Base-by-base conservation (phyloP, 495 filamentous ascomycete genomes). In the Cercophora sp. region DNA sequence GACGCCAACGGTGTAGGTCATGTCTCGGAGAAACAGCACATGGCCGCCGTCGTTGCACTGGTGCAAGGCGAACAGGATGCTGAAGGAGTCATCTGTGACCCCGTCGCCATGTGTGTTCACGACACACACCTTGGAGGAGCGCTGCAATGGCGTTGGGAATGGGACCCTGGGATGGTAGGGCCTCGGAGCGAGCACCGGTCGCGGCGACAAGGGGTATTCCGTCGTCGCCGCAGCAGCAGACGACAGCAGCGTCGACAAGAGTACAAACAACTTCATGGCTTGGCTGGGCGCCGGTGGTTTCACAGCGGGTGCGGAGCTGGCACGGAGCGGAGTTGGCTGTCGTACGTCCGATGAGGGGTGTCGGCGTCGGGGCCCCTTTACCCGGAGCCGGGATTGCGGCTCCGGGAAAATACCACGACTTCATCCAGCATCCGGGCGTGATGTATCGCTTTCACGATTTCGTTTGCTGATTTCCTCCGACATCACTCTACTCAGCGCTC, bases 11-110 rank as follows among this genome's bases (percentile, higher is more conserved):
- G 72, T 76, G 57, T 86, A 88, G 5, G 71, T 70, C 56, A 66
- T 71, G 16, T 52, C 58, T 37, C 60, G 55, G 18, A 75, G 71
- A 56, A 87, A 87, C 8, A 87, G 73, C 4, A 85, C 80, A 50
- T 79, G 80, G 3, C 83, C 85, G 15, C 84, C 85, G 62, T 84
- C 69, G 60, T 88, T 87, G 66, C 85, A 88, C 20, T 74, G 56
- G 31, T 82, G 70, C 36, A 86, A 60, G 3, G 84, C 20, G 34
- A 44, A 56, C 11, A 87, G 65, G 44, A 88, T 80, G 43, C 77
- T 68, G 4, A 65, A 51, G 9, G 84, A 79, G 52, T 86, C 85
- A 50, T 88, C 84, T 6, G 63, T 66, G 1, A 77, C 68, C 24
- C 81, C 61, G 40, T 70, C 61, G 52, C 66, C 66, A 51, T 70